Conservation (phyloP, 2,329 filamentous ascomycete genomes). For the Trichoderma polysporum region DNA sequence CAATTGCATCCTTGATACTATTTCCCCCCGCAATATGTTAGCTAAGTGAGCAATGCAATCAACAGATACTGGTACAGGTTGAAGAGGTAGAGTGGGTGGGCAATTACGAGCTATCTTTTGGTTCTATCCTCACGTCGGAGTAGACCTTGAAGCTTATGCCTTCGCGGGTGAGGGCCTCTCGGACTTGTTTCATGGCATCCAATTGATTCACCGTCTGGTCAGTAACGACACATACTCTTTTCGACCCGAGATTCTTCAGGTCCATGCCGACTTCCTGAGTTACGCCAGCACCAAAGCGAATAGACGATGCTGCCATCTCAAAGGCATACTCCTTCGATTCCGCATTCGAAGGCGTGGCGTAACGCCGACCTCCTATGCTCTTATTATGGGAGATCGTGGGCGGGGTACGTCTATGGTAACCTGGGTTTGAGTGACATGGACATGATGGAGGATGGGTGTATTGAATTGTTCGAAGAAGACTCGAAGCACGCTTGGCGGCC, state of each 20-base stretch:
- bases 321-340: constrained; percentile 93
- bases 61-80: background rate
- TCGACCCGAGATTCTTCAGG: constrained; percentile 83
- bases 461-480: constrained; percentile 83
- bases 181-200: constrained; percentile 84
- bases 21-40: background rate
- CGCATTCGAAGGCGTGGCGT: constrained; percentile 70
- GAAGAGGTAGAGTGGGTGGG: background rate
- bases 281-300: constrained; percentile 88
- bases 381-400: constrained; percentile 52
- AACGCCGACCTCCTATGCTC: constrained; percentile 45
- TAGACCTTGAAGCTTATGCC: constrained; percentile 80
- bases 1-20: constrained; percentile 86
- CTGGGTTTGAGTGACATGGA: constrained; percentile 89
- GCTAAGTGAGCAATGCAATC: background rate
- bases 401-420: constrained; percentile 66
- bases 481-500: constrained; percentile 65
- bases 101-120: constrained; percentile 85
- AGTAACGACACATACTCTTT: constrained; percentile 88
- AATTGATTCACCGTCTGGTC: constrained; percentile 79
- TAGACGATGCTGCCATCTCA: constrained; percentile 94
- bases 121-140: constrained; percentile 79
- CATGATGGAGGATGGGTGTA: constrained; percentile 84
- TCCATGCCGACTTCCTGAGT: constrained; percentile 99
- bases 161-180: constrained; percentile 75